phyloP scores from a whole-genome alignment of 176 grass and related monocot genomes.

The Musa itinerans region DNA sequence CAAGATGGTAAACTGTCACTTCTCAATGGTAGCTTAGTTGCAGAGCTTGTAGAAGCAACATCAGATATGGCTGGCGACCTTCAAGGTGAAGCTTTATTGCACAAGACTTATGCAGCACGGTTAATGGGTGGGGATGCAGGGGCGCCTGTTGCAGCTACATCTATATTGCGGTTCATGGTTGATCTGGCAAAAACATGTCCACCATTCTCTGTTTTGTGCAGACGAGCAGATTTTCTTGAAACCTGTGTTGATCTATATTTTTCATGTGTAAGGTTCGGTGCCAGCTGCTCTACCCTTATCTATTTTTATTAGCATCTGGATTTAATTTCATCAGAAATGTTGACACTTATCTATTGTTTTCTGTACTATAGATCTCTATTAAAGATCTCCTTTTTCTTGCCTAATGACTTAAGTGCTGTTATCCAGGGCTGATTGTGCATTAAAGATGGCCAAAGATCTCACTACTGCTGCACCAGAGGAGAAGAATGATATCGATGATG shows the following conservation, averaged over 20 bases:
- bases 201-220: slow-evolving; percentile 76
- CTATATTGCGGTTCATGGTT: slow-evolving; percentile 93
- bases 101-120: slow-evolving; percentile 97
- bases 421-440: slow-evolving; percentile 80
- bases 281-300: background rate
- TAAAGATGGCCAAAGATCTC: slow-evolving; percentile 91
- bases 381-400: background rate
- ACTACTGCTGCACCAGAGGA: slow-evolving; percentile 48
- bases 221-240: slow-evolving; percentile 81
- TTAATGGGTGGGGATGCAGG: slow-evolving; percentile 94
- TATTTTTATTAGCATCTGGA: background rate
- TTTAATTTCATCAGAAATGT: background rate
- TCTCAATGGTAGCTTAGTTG: slow-evolving; percentile 66
- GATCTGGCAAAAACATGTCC: slow-evolving; percentile 87
- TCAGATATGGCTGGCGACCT: slow-evolving; percentile 67
- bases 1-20: slow-evolving; percentile 84
- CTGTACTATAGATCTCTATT: background rate
- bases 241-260: slow-evolving; percentile 97
- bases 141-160: slow-evolving; percentile 80
- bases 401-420: slow-evolving; percentile 28
- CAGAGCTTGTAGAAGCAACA: slow-evolving; percentile 76
- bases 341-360: background rate
- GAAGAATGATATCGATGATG: slow-evolving; percentile 60
- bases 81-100: slow-evolving; percentile 95
- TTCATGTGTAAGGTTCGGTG: slow-evolving; percentile 86